Percentiles rank a stretch among this genome's conserved stretches.
These are phyloP conservation scores for Penicillium sp. DNA, from an alignment of 2,329 filamentous ascomycete genomes.

Conservation along the genomic window DNA sequence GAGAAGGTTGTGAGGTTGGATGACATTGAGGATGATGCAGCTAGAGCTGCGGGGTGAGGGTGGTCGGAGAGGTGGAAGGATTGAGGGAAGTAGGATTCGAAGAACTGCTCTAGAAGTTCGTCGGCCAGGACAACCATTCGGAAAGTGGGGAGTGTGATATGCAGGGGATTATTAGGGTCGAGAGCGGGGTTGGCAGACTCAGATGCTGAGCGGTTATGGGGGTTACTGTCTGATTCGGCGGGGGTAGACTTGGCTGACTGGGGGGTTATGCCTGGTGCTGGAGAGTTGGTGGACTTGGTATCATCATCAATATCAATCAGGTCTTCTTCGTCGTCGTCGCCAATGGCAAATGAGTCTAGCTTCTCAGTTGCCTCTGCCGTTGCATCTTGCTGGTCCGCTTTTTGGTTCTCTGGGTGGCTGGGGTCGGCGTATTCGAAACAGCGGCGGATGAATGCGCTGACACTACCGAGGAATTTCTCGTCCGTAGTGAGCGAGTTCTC, in stretches of 20 bases:
- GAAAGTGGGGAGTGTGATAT: slow-evolving; percentile 96
- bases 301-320: slow-evolving; percentile 40
- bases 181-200: slow-evolving; percentile 84
- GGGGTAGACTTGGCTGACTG: slow-evolving; percentile 8
- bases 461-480: slow-evolving; percentile 85
- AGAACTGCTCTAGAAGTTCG: slow-evolving; percentile 93
- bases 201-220: slow-evolving; percentile 59
- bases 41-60: slow-evolving; percentile 47
- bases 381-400: slow-evolving; percentile 31
- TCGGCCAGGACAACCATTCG: slow-evolving; percentile 97
- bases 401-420: slow-evolving; percentile 67
- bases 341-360: slow-evolving; percentile 68
- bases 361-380: slow-evolving; percentile 36
- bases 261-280: slow-evolving; percentile 18
- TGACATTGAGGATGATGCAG: slow-evolving; percentile 51
- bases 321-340: slow-evolving; percentile 49
- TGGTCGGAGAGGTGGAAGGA: slow-evolving; percentile 83
- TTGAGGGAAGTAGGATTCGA: slow-evolving; percentile 89
- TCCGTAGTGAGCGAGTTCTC: slow-evolving; percentile 62
- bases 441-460: slow-evolving; percentile 90
- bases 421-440: slow-evolving; percentile 99
- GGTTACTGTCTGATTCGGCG: slow-evolving; percentile 9
- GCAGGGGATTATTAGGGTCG: slow-evolving; percentile 86
- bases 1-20: slow-evolving; percentile 83
- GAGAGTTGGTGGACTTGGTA: slow-evolving; percentile 26